phyloP scores from a whole-genome alignment of 352 stramenopile genomes.

The Pilasporangium apinafurcum region DNA sequence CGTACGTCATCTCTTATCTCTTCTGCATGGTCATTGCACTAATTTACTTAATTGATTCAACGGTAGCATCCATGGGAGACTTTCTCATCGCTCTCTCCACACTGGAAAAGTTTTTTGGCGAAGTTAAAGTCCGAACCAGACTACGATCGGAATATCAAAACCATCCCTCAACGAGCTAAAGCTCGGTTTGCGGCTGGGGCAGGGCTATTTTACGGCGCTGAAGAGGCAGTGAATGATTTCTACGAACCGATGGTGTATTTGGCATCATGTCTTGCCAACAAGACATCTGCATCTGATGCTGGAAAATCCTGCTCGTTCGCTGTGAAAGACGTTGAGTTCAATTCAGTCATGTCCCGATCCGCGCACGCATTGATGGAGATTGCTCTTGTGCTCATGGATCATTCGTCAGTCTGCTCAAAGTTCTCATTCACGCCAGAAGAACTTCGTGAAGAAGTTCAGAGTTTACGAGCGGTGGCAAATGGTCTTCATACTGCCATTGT shows the following conservation, averaged over 20 bases:
- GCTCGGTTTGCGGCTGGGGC: conserved; percentile 42
- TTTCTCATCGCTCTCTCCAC: conserved; percentile 63
- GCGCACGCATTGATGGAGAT: conserved; percentile 59
- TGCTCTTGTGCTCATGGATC: conserved; percentile 45
- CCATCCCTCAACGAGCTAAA: conserved; percentile 42
- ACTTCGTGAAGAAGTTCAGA: conserved; percentile 31
- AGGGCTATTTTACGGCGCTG: conserved; percentile 14
- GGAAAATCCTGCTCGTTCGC: conserved; percentile 12
- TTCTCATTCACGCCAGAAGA: conserved; percentile 38
- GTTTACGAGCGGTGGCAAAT: conserved; percentile 14
- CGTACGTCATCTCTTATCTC: conserved; percentile 17
- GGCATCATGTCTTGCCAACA: conserved; percentile 18
- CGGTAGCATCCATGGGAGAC: conserved; percentile 80
- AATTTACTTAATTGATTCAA: neutral
- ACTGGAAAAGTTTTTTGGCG: conserved; percentile 49
- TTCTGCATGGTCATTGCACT: neutral
- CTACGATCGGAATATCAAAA: conserved; percentile 31
- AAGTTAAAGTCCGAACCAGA: conserved; percentile 36
- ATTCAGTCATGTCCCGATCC: conserved; percentile 64
- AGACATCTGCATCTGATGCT: neutral
- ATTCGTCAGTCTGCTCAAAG: conserved; percentile 47
- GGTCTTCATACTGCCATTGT: conserved; percentile 33
- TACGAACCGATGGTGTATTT: conserved; percentile 84
- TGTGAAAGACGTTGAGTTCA: conserved; percentile 81
- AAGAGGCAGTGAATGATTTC: conserved; percentile 39